A percentile compares a stretch with the other conserved stretches of the same genome.
These are phyloP conservation scores for Cornus suecica DNA, from an alignment of 148 eudicot genomes.

Conservation along the genomic window DNA sequence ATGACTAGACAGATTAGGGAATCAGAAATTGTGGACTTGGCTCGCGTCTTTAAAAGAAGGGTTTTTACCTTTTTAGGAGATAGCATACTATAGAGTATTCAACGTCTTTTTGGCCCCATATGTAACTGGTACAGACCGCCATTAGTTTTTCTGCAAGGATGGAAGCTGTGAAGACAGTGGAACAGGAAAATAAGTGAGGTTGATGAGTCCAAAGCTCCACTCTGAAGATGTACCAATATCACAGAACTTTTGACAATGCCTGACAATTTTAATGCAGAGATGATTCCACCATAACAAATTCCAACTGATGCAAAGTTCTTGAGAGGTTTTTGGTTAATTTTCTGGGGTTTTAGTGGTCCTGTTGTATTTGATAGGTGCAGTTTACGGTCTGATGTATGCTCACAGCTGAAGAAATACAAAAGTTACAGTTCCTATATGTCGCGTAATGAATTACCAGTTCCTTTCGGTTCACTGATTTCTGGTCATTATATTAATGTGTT, in stretches of 20 bases:
- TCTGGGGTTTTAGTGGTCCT: background rate
- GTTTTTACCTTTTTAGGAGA: conserved; percentile 2
- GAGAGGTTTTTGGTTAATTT: background rate
- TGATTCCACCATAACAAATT: background rate
- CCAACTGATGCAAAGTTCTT: background rate
- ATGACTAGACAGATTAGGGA: conserved; percentile 44
- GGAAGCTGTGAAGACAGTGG: background rate
- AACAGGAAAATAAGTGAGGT: background rate
- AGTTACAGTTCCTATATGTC: too few relatives aligned
- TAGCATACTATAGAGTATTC: background rate
- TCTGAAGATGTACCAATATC: too few relatives aligned
- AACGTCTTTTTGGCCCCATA: background rate
- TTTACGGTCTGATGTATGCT: too few relatives aligned
- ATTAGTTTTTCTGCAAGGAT: background rate
- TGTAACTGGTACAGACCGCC: too few relatives aligned
- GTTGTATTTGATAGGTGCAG: too few relatives aligned
- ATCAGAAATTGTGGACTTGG: background rate
- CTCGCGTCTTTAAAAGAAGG: background rate
- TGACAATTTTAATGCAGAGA: background rate
- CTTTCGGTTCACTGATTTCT: too few relatives aligned
- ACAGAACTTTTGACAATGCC: background rate
- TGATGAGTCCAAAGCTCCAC: background rate
- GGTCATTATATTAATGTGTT: too few relatives aligned
- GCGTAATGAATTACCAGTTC: too few relatives aligned
- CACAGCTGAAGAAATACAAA: too few relatives aligned